These are phyloP conservation scores for Elaeis guineensis DNA, from an alignment of 176 grass and related monocot genomes.

Conservation along the genomic window DNA sequence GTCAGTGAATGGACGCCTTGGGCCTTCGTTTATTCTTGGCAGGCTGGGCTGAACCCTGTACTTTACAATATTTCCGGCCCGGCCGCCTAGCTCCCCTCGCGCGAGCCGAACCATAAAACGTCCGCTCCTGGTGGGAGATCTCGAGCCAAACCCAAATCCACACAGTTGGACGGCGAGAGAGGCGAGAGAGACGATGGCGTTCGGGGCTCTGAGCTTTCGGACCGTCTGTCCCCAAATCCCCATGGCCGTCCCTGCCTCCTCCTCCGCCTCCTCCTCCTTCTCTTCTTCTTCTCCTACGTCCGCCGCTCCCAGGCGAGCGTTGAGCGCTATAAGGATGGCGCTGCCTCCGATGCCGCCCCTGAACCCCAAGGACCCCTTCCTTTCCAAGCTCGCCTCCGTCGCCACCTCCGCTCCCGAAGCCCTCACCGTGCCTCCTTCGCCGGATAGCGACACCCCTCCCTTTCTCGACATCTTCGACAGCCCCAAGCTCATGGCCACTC, in stretches of 20 bases:
- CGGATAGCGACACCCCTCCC: slow-evolving; percentile 36
- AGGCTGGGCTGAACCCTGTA: too few relatives aligned
- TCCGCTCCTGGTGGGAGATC: too few relatives aligned
- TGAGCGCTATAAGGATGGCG: not conserved
- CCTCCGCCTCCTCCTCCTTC: slow-evolving; percentile 8
- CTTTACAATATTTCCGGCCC: too few relatives aligned
- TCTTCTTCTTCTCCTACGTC: slow-evolving; percentile 7
- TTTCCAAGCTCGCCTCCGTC: slow-evolving; percentile 29
- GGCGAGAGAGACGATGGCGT: too few relatives aligned
- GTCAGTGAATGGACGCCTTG: too few relatives aligned
- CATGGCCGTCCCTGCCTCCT: slow-evolving; percentile 12
- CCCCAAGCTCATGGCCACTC: slow-evolving; percentile 72
- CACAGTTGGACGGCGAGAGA: too few relatives aligned
- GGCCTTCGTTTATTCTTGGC: too few relatives aligned
- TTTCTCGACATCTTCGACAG: slow-evolving; percentile 69
- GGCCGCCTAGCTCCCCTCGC: too few relatives aligned
- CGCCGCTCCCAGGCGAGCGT: slow-evolving; percentile 21
- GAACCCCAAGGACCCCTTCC: slow-evolving; percentile 21
- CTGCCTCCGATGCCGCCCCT: slow-evolving; percentile 13
- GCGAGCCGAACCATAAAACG: too few relatives aligned
- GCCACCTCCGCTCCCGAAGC: slow-evolving; percentile 30
- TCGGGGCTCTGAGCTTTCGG: too few relatives aligned
- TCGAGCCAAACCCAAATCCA: too few relatives aligned
- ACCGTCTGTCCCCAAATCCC: slow-evolving; percentile 10
- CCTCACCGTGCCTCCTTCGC: slow-evolving; percentile 3